phyloP scores from a whole-genome alignment of 441 rosid species.

The Syzygium syzygioides region DNA sequence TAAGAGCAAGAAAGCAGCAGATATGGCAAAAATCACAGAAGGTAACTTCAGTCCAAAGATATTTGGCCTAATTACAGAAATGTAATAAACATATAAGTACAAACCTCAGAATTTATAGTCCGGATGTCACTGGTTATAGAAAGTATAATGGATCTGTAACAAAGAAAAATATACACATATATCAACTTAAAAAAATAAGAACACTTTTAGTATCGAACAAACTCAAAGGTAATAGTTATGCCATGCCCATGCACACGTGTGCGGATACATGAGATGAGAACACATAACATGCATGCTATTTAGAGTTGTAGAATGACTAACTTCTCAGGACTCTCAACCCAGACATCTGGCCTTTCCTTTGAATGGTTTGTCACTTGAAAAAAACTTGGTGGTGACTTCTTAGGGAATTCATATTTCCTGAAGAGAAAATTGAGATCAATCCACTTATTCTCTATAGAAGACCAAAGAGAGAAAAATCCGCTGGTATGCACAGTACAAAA shows the following conservation, averaged over 20 bases:
- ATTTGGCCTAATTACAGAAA: neutral
- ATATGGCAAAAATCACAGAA: neutral
- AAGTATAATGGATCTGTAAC: constrained; percentile 75
- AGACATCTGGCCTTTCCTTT: constrained; percentile 98
- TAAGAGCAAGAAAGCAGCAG: neutral
- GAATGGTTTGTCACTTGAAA: constrained; percentile 86
- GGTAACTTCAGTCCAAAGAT: neutral
- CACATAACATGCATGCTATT: neutral
- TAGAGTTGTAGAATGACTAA: constrained; percentile 22
- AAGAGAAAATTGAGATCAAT: constrained; percentile 15
- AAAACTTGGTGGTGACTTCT: constrained; percentile 77
- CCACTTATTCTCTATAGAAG: neutral
- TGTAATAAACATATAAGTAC: constrained; percentile 13
- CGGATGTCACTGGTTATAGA: constrained; percentile 95
- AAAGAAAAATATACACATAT: neutral
- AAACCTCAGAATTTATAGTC: constrained; percentile 93
- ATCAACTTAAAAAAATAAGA: neutral
- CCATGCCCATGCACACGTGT: neutral
- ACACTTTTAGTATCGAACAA: neutral
- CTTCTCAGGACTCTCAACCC: constrained; percentile 99
- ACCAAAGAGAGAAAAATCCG: neutral
- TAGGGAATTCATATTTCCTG: constrained; percentile 89
- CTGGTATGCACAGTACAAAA: neutral
- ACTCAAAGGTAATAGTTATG: neutral
- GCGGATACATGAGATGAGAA: neutral